A percentile compares a stretch with the other conserved stretches of the same genome.
phyloP scores from a whole-genome alignment of 441 rosid genomes.

The Adansonia rubrostipa region DNA sequence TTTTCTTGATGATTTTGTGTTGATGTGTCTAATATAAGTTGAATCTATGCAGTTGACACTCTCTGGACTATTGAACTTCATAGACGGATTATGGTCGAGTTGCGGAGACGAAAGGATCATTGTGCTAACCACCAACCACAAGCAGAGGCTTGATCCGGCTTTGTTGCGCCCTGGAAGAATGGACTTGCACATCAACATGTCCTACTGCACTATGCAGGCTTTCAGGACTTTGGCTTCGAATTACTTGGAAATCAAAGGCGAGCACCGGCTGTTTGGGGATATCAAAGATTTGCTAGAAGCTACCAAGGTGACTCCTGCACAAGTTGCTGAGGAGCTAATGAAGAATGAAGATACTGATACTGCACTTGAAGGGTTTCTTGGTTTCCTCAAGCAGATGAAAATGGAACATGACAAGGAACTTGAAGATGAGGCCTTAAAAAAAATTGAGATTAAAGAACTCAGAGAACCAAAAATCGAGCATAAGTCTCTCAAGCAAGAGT shows the following conservation, averaged over 20 bases:
- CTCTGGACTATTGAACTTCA: slow-evolving; percentile 53
- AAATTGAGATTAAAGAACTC: not conserved
- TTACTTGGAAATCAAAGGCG: slow-evolving; percentile 45
- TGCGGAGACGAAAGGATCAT: slow-evolving; percentile 71
- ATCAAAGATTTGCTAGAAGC: slow-evolving; percentile 39
- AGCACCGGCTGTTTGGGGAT: slow-evolving; percentile 35
- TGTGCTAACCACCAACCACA: slow-evolving; percentile 68
- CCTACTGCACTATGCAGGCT: slow-evolving; percentile 51
- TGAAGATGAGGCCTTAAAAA: not conserved
- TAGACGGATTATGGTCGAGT: slow-evolving; percentile 77
- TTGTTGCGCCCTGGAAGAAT: slow-evolving; percentile 68
- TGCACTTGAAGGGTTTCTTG: slow-evolving; percentile 46
- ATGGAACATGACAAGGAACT: slow-evolving; percentile 27
- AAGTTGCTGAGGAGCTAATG: slow-evolving; percentile 65
- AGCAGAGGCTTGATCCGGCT: slow-evolving; percentile 62
- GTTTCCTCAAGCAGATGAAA: slow-evolving; percentile 49
- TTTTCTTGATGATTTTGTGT: not conserved
- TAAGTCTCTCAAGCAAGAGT: not conserved
- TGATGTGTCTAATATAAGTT: not conserved
- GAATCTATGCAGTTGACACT: slow-evolving; percentile 42
- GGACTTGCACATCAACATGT: slow-evolving; percentile 78
- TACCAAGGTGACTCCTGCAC: slow-evolving; percentile 61
- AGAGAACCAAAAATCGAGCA: not conserved
- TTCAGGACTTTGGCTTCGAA: slow-evolving; percentile 55
- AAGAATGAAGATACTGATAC: slow-evolving; percentile 50